Evolutionary conservation across 177 flowering plant species (phyloP).

Genomic region (Vitis hybrid): DNA sequence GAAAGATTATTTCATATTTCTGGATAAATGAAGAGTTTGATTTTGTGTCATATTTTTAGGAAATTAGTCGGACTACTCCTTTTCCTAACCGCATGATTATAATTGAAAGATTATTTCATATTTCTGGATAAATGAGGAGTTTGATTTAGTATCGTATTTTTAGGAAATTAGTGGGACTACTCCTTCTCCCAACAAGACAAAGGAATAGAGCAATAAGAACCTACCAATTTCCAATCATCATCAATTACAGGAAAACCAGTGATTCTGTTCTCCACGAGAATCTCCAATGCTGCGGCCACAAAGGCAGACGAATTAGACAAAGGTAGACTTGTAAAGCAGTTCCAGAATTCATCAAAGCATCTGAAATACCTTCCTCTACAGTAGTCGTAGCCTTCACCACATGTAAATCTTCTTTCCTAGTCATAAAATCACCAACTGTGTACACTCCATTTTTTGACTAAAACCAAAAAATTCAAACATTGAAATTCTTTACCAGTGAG

Average conservation of each 20-base stretch:
- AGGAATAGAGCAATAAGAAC: background rate
- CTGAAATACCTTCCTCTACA: constrained; percentile 74
- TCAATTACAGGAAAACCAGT: constrained; percentile 95
- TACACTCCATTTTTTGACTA: constrained; percentile 64
- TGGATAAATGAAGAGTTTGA: too few species aligned
- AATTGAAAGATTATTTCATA: too few species aligned
- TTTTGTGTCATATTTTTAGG: too few species aligned
- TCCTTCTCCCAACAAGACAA: background rate
- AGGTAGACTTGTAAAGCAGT: background rate
- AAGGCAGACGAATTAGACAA: constrained; percentile 15
- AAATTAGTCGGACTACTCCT: too few species aligned
- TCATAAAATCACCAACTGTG: constrained; percentile 95
- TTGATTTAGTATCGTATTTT: too few species aligned
- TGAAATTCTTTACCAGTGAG: background rate
- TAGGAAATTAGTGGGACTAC: too few species aligned
- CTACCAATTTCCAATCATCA: constrained; percentile 87
- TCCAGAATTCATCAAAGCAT: background rate
- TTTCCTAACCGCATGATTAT: too few species aligned
- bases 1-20: too few species aligned
- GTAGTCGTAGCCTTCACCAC: constrained; percentile 80
- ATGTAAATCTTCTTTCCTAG: constrained; percentile 66
- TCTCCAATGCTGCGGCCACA: constrained; percentile 63
- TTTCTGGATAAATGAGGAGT: too few species aligned
- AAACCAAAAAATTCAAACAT: constrained; percentile 5
- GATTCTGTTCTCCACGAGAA: constrained; percentile 77